Evolutionary conservation across 2,329 filamentous ascomycete species (phyloP), one percentile per base, ranked within the genome.

Genomic region (Colletotrichum tofieldiae): DNA sequence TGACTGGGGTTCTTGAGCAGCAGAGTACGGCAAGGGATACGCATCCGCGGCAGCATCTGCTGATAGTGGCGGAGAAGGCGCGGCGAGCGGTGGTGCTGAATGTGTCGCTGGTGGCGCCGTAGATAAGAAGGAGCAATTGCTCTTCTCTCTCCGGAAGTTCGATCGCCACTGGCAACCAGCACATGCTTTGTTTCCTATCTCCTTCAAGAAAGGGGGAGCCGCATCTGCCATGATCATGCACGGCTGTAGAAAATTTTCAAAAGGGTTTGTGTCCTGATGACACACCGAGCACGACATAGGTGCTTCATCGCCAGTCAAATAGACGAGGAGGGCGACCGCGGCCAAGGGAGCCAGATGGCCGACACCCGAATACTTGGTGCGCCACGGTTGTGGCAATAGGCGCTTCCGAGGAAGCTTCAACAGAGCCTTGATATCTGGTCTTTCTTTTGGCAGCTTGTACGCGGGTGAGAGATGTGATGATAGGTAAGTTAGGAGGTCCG

Each of bases 121-220:
- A 6, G 11, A 43, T 37, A 64, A 56, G 76, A 78, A 80, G 47
- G 77, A 75, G 65, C 80, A 82, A 16, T 62, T 49, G 47, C 78
- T 81, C 1, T 67, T 69, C 5, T 72, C 74, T 6, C 78, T 75
- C 7, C 77, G 75, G 2, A 77, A 61, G 39, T 77, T 70, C 8
- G 73, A 71, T 39, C 72, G 78, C 69, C 82, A 84, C 43, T 71
- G 77, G 52, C 80, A 82, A 3, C 79, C 77, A 0, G 80, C 79
- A 68, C 81, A 83, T 6, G 76, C 75, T 9, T 59, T 6, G 59
- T 55, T 47, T 73, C 75, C 79, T 1, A 75, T 59, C 9, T 62
- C 41, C 26, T 74, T 76, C 1, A 77, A 74, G 3, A 66, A 56
- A 0, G 41, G 11, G 0, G 78, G 66, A 56, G 82, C 65, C 0